phyloP scores from a whole-genome alignment of 2,329 filamentous ascomycete species.

The Verticillium tricorpus region DNA sequence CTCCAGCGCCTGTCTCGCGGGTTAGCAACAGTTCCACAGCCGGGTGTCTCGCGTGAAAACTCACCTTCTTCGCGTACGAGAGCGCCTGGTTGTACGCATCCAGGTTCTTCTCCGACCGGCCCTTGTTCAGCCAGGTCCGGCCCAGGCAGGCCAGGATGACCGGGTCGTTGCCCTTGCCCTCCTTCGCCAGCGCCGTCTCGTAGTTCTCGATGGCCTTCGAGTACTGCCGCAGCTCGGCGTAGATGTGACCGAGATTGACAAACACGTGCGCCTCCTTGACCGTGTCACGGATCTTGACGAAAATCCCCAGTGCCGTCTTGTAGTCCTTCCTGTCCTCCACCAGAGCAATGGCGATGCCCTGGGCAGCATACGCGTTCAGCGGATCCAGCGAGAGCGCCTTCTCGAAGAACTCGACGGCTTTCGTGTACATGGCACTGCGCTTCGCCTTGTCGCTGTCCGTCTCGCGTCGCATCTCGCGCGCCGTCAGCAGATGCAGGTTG shows the following conservation, averaged over 20 bases:
- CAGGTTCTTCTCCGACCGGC: constrained; percentile 56
- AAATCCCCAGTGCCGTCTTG: constrained; percentile 75
- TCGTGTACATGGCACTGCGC: constrained; percentile 78
- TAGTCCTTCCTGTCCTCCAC: constrained; percentile 93
- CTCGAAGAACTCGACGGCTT: constrained; percentile 97
- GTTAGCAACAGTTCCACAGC: background rate
- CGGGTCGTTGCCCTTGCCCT: constrained; percentile 68
- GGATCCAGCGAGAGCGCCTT: constrained; percentile 94
- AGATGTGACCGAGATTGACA: constrained; percentile 91
- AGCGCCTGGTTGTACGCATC: constrained; percentile 54
- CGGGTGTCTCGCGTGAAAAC: constrained; percentile 7
- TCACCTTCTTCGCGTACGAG: constrained; percentile 60
- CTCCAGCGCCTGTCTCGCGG: constrained; percentile 57
- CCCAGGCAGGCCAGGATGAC: constrained; percentile 81
- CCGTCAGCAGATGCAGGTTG: constrained; percentile 80
- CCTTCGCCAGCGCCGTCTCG: constrained; percentile 76
- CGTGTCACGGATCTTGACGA: constrained; percentile 86
- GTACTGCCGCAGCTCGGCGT: constrained; percentile 85
- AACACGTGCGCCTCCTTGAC: constrained; percentile 83
- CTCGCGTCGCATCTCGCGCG: constrained; percentile 90
- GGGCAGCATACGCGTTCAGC: constrained; percentile 92
- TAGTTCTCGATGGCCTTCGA: constrained; percentile 92
- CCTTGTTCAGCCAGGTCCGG: constrained; percentile 80
- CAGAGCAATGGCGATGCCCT: constrained; percentile 90
- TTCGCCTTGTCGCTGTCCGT: constrained; percentile 89